Base-by-base conservation (phyloP, 108 stramenopile species). In the Seminavis robusta region DNA sequence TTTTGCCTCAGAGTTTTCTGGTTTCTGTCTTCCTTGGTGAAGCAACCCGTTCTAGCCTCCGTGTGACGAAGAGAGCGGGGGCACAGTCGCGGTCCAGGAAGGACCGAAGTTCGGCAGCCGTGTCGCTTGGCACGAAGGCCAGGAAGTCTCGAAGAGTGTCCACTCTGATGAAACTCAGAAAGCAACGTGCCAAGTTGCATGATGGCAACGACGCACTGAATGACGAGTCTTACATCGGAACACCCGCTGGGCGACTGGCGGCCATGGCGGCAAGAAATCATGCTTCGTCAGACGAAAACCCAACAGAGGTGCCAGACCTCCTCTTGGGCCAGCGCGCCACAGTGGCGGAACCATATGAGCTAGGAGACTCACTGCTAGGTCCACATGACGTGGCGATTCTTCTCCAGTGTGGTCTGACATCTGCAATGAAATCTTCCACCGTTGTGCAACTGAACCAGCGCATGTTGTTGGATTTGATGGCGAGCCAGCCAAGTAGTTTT, bases 381-480 rank as follows among this genome's bases (percentile, higher is more conserved):
- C 93, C 93, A 16, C 74, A 75, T 36, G 93, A 94, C 56, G 86
- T 94, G 10, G 89, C 93, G 15, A 90, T 90, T 24, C 63, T 94
- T n/a, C 71, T 94, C 17, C 93, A 94, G 55, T 86, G 89, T 7
- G 93, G 93, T 13, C 59, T 94, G 32, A 87, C 89, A 2, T 87
- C 85, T 15, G 81, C 84, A 7, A 82, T 94, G 81, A 90, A 90
- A 64, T 79, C 82, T 15, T 89, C 87, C 1, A 88, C 92, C 1
- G 93, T 94, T 26, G 93, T 94, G 9, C 93, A 94, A 59, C 73
- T 94, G 1, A 94, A 94, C 50, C 93, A 94, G 61, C 62, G 93
- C 34, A 94, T 94, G 89, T 81, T 94, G 29, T 55, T 94, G 28
- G 89, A 94, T 63, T 60, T 94, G 21, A 84, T 94, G 59, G 83